phyloP scores from a whole-genome alignment of 306 rosid species.

The Clitoria ternatea region DNA sequence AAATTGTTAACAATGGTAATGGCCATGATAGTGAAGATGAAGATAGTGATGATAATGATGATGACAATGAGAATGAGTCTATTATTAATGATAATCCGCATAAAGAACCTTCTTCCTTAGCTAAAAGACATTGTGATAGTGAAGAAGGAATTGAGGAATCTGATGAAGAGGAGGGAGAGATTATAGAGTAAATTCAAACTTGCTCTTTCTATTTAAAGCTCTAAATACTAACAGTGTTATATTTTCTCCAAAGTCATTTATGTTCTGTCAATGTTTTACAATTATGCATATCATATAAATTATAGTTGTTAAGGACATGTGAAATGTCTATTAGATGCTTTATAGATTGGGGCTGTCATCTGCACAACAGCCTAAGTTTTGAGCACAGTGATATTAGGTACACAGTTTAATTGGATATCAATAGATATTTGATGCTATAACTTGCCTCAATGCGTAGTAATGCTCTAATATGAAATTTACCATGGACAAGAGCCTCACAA shows the following conservation, averaged over 20 bases:
- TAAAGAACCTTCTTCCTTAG: not conserved
- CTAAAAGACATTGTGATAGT: not conserved
- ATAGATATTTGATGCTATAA: not conserved
- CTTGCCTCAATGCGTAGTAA: not conserved
- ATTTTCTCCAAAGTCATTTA: not conserved
- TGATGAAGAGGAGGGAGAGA: conserved; percentile 80
- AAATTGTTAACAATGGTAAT: not conserved
- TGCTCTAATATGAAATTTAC: too few species aligned
- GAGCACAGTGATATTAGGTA: not conserved
- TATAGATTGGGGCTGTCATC: not conserved
- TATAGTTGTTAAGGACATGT: too few species aligned
- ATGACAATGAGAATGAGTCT: not conserved
- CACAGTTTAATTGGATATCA: not conserved
- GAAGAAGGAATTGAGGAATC: conserved; percentile 28
- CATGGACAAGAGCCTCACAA: too few species aligned
- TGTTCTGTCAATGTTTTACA: not conserved
- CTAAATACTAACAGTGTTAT: not conserved
- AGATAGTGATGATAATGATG: conserved; percentile 7
- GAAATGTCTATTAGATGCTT: not conserved
- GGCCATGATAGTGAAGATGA: conserved; percentile 5
- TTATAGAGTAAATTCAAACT: conserved; percentile 36
- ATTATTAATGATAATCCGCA: not conserved
- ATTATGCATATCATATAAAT: too few species aligned
- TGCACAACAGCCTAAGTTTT: not conserved
- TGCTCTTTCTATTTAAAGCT: not conserved